Evolutionary conservation across 768 basidiomycete species (phyloP).

Genomic region (Cystofilobasidium capitatum): DNA sequence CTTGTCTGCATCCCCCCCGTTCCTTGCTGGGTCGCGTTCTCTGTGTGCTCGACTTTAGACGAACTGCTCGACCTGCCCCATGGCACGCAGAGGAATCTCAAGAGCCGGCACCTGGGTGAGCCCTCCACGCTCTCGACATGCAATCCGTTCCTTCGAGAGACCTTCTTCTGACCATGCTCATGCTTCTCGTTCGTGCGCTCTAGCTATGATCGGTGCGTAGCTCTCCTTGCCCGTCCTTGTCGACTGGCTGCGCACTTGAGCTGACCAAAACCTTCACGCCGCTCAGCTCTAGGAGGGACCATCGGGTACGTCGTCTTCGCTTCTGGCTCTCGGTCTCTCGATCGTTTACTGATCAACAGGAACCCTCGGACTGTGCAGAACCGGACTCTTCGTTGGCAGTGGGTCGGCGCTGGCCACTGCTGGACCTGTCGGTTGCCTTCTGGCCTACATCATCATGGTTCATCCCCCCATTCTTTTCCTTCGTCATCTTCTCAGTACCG

Average conservation of each 20-base stretch:
- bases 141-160: not conserved
- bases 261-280: too few relatives aligned
- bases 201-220: not conserved
- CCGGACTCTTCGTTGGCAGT: slow-evolving; percentile 8
- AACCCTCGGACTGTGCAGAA: too few relatives aligned
- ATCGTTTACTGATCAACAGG: too few relatives aligned
- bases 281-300: not conserved
- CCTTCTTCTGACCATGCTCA: too few relatives aligned
- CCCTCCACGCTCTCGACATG: not conserved
- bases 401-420: not conserved
- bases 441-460: slow-evolving; percentile 11
- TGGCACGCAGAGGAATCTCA: slow-evolving; percentile 13
- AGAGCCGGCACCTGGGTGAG: slow-evolving; percentile 15
- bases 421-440: slow-evolving; percentile 6
- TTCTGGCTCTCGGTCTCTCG: not conserved
- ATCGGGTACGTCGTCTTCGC: not conserved
- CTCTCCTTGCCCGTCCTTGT: not conserved
- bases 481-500: not conserved
- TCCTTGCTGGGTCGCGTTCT: too few relatives aligned
- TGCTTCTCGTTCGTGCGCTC: too few relatives aligned
- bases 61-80: not conserved
- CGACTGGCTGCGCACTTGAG: not conserved
- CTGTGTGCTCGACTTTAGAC: not conserved
- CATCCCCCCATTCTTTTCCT: too few relatives aligned
- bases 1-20: too few relatives aligned